Evolutionary conservation across 2,329 filamentous ascomycete genomes (phyloP).

Genomic region (Thyridium curvatum): DNA sequence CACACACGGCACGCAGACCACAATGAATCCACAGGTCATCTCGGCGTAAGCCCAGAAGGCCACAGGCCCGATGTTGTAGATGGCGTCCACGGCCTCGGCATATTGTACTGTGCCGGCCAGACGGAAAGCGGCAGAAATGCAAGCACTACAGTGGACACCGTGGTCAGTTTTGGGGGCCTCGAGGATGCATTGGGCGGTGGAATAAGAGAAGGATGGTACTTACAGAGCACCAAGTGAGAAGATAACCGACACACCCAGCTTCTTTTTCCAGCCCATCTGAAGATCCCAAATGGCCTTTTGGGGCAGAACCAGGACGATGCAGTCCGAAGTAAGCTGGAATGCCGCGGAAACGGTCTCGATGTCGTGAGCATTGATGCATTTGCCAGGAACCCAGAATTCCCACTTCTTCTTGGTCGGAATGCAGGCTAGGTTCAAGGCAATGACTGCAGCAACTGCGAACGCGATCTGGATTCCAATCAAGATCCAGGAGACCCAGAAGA

Average conservation of each 20-base stretch:
- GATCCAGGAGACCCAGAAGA: conserved; percentile 26
- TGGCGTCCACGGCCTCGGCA: conserved; percentile 19
- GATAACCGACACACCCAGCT: conserved; percentile 21
- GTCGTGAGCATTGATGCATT: conserved; percentile 20
- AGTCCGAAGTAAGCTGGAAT: conserved; percentile 24
- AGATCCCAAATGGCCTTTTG: conserved; percentile 26
- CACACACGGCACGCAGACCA: conserved; percentile 8
- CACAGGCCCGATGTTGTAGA: conserved; percentile 29
- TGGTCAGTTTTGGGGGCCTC: too few relatives aligned
- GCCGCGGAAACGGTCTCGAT: conserved; percentile 20
- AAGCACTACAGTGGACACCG: conserved; percentile 19
- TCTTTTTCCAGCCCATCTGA: conserved; percentile 20
- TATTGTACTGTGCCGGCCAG: conserved; percentile 24
- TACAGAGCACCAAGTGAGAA: conserved; percentile 25
- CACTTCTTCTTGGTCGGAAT: conserved; percentile 23
- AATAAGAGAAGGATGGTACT: too few relatives aligned
- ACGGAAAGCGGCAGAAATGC: conserved; percentile 29
- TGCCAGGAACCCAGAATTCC: conserved; percentile 21
- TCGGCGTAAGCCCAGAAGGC: conserved; percentile 37
- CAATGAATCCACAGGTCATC: conserved; percentile 37
- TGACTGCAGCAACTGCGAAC: conserved; percentile 17
- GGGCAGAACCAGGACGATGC: conserved; percentile 24
- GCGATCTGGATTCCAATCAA: conserved; percentile 22
- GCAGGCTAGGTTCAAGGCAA: conserved; percentile 27
- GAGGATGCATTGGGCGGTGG: too few relatives aligned